Evolutionary conservation across 805 yeast genomes (phyloP).

Genomic region (Candida mattraensis): DNA sequence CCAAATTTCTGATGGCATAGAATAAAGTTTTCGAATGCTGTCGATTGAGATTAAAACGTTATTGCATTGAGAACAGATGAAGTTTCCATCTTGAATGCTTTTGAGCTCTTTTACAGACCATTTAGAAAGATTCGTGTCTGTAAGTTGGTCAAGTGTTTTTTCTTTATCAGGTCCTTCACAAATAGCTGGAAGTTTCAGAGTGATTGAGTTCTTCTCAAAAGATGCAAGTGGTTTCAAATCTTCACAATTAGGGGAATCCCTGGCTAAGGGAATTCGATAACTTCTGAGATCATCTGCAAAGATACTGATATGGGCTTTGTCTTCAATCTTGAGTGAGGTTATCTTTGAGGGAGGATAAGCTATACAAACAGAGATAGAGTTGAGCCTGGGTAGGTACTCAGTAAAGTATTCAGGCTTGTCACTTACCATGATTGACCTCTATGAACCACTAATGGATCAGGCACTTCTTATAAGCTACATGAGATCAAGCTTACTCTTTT

Average conservation of each 20-base stretch:
- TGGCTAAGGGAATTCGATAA: conserved; percentile 5
- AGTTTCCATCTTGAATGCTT: conserved; percentile 1
- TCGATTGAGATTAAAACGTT: conserved; percentile 31
- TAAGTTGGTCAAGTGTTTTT: conserved; percentile 21
- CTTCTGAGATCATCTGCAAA: not conserved
- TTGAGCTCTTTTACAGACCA: conserved; percentile 26
- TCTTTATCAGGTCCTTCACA: conserved; percentile 1
- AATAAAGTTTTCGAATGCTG: conserved; percentile 38
- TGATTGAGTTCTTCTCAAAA: conserved; percentile 1
- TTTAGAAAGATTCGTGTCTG: conserved; percentile 21
- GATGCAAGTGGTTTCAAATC: conserved; percentile 6
- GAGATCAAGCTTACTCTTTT: too few species aligned
- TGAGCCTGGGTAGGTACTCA: conserved; percentile 9
- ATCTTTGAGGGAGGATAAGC: conserved; percentile 3
- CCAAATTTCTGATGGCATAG: conserved; percentile 93
- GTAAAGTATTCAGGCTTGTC: conserved; percentile 5
- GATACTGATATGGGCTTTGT: not conserved
- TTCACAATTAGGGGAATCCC: conserved; percentile 2
- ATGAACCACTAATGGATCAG: too few species aligned
- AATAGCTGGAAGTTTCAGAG: conserved; percentile 4
- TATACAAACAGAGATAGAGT: conserved; percentile 10
- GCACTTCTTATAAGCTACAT: too few species aligned
- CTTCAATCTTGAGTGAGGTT: not conserved
- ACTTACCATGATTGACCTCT: too few species aligned
- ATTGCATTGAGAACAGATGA: conserved; percentile 22